A percentile compares a stretch with the other conserved stretches of the same genome.
Conservation (phyloP, 768 basidiomycete species). For the Piloderma croceum region DNA sequence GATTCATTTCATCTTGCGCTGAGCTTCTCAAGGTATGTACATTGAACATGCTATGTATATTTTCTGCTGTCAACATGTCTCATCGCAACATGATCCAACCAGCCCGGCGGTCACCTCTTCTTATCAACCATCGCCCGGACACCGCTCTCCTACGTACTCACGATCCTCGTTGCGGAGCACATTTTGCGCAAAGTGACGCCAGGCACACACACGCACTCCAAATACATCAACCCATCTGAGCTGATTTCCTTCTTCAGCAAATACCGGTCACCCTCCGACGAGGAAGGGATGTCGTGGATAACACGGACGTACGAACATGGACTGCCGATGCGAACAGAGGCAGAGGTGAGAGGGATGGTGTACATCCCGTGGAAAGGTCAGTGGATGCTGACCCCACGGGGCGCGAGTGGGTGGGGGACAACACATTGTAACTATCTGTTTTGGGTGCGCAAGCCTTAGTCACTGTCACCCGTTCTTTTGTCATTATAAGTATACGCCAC, state of each 20-base stretch:
- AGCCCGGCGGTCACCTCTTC: constrained; percentile 96
- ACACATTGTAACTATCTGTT: constrained; percentile 76
- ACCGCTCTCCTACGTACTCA: constrained; percentile 62
- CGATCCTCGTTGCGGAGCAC: constrained; percentile 77
- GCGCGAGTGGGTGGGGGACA: constrained; percentile 39
- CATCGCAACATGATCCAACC: constrained; percentile 2
- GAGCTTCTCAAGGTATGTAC: constrained; percentile 76
- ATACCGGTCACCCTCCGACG: constrained; percentile 32
- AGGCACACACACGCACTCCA: constrained; percentile 89
- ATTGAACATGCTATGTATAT: not conserved
- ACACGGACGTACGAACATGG: constrained; percentile 41
- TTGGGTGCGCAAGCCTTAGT: constrained; percentile 86
- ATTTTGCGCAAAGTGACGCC: constrained; percentile 71
- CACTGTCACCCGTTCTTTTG: no score
- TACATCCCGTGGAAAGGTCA: constrained; percentile 66
- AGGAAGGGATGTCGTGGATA: constrained; percentile 50
- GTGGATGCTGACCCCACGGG: constrained; percentile 66
- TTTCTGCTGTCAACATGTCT: not conserved
- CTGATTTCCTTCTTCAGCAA: constrained; percentile 75
- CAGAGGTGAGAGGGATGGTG: constrained; percentile 73
- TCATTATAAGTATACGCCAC: no score
- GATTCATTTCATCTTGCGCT: constrained; percentile 78
- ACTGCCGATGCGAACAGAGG: constrained; percentile 56
- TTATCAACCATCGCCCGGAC: constrained; percentile 92
- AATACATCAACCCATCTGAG: constrained; percentile 85